Percentiles rank a stretch among this genome's conserved stretches.
These are phyloP conservation scores for Biscutella laevigata DNA, from an alignment of 441 rosid species.

Conservation along the genomic window DNA sequence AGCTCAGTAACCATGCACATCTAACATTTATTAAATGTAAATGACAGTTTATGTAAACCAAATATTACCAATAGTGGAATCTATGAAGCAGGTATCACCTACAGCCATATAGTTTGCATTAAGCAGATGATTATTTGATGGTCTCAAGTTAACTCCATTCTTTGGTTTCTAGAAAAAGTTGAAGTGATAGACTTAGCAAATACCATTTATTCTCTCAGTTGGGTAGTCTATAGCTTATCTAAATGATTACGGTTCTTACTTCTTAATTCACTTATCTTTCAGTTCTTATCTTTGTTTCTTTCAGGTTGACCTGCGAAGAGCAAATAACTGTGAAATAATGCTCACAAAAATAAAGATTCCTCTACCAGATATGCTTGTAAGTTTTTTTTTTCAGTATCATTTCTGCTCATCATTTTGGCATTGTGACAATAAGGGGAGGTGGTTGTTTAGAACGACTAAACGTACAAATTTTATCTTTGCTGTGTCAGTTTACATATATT, in stretches of 20 bases:
- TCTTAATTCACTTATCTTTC: constrained; percentile 2
- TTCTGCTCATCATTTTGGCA: constrained; percentile 6
- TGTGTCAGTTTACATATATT: constrained; percentile 2
- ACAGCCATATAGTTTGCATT: background rate
- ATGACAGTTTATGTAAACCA: constrained; percentile 2
- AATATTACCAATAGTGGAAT: constrained; percentile 4
- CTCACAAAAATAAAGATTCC: constrained; percentile 91
- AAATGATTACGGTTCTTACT: background rate
- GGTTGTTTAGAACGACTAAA: constrained; percentile 10
- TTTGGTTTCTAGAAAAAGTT: background rate
- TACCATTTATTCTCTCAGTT: background rate
- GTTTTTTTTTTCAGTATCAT: constrained; percentile 25
- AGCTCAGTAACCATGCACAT: constrained; percentile 10
- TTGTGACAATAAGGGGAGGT: background rate
- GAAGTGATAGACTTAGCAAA: background rate
- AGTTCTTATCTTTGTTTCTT: constrained; percentile 6
- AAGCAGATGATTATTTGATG: background rate
- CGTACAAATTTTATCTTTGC: background rate
- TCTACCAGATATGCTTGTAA: constrained; percentile 87
- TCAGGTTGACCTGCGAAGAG: constrained; percentile 96
- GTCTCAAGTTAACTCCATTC: background rate
- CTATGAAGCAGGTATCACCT: background rate
- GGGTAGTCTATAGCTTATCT: background rate
- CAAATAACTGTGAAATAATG: constrained; percentile 98
- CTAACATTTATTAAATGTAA: background rate